Percentiles rank a stretch among this genome's conserved stretches.
phyloP scores from a whole-genome alignment of 2,329 filamentous ascomycete species.

The Passalora sequoiae region DNA sequence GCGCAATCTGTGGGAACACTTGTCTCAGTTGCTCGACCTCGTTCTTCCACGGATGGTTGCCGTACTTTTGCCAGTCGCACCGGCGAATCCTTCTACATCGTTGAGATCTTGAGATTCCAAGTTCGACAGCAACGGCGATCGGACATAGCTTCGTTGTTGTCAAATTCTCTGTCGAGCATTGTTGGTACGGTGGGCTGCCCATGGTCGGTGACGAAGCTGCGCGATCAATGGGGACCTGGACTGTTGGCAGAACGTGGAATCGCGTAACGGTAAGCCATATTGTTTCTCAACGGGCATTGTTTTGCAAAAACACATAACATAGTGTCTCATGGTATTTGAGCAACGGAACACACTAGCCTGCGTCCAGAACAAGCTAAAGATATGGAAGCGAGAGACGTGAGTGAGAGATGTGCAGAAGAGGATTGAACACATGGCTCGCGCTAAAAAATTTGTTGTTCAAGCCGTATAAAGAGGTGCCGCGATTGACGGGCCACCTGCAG shows the following conservation, averaged over 20 bases:
- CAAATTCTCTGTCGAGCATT: neutral
- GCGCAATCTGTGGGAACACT: neutral
- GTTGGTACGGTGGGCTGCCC: constrained; percentile 1
- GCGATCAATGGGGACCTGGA: neutral
- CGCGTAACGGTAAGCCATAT: neutral
- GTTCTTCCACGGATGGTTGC: neutral
- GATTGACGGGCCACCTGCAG: neutral
- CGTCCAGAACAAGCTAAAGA: neutral
- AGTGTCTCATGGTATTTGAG: neutral
- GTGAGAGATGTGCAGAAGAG: constrained; percentile 1
- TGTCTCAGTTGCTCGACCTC: neutral
- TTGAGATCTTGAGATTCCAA: no score
- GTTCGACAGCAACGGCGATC: no score
- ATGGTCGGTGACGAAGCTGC: neutral
- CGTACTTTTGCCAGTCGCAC: neutral
- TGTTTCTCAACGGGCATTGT: neutral
- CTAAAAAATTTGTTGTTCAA: constrained; percentile 3
- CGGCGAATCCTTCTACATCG: constrained; percentile 1
- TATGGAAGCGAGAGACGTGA: neutral
- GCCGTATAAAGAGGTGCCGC: constrained; percentile 4
- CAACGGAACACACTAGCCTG: neutral
- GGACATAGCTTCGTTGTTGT: neutral
- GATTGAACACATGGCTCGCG: neutral
- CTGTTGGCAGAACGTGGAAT: neutral
- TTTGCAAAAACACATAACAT: neutral